Percentiles rank a stretch among this genome's conserved stretches.
phyloP scores from a whole-genome alignment of 257 asterid genomes.

The Fraxinus pennsylvanica region DNA sequence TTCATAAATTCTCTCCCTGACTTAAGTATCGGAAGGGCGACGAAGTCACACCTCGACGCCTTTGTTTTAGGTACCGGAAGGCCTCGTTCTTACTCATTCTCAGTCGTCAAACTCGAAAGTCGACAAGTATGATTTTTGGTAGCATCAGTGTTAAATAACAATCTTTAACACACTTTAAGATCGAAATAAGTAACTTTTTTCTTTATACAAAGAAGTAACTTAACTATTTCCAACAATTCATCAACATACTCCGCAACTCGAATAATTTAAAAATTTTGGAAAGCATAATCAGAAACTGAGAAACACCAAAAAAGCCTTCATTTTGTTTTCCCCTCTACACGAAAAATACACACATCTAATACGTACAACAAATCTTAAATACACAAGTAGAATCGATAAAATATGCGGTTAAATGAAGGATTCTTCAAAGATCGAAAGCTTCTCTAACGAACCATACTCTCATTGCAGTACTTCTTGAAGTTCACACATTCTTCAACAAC shows the following conservation, averaged over 20 bases:
- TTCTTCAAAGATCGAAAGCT: background rate
- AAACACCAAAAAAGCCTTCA: background rate
- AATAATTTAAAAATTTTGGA: background rate
- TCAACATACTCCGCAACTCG: background rate
- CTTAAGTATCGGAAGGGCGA: no score
- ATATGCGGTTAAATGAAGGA: no score
- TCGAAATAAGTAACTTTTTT: no score
- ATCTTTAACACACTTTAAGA: no score
- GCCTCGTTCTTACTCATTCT: no score
- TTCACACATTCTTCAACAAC: slow-evolving; percentile 71
- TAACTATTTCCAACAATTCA: background rate
- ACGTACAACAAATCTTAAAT: background rate
- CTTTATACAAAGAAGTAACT: no score
- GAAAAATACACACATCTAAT: background rate
- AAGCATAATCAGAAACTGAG: background rate
- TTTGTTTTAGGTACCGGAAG: no score
- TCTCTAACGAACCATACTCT: slow-evolving; percentile 21
- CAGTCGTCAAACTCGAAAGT: no score
- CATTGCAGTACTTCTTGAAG: slow-evolving; percentile 90
- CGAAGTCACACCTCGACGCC: no score
- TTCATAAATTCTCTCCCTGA: no score
- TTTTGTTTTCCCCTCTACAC: background rate
- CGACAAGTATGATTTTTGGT: no score
- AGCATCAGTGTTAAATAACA: no score
- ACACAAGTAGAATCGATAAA: background rate